Evolutionary conservation across 2,329 filamentous ascomycete genomes (phyloP).

Genomic region (Pseudocercospora crystallina): DNA sequence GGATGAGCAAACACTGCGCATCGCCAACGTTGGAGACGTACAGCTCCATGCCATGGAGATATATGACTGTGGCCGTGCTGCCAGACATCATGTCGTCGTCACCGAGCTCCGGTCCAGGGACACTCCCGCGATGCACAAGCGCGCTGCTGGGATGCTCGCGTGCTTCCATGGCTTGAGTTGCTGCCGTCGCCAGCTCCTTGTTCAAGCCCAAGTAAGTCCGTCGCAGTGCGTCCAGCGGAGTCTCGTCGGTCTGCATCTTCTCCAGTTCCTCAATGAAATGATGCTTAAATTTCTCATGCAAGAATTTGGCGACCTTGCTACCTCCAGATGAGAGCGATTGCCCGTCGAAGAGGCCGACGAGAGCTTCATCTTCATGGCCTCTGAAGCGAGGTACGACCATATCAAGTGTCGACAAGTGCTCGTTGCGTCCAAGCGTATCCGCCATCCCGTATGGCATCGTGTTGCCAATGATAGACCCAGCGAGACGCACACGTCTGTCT

Average conservation of each 20-base stretch:
- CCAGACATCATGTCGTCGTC: constrained; percentile 89
- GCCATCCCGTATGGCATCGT: constrained; percentile 92
- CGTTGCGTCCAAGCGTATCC: constrained; percentile 86
- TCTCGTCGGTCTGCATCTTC: constrained; percentile 65
- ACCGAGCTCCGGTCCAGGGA: constrained; percentile 72
- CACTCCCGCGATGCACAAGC: constrained; percentile 67
- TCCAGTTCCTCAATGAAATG: constrained; percentile 82
- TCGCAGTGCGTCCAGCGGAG: constrained; percentile 76
- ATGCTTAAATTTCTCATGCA: constrained; percentile 92
- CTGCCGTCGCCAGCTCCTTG: constrained; percentile 86
- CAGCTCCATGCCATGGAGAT: constrained; percentile 83
- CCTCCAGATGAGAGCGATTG: constrained; percentile 85
- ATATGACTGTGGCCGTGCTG: constrained; percentile 87
- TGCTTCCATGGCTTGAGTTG: constrained; percentile 77
- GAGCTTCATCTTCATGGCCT: constrained; percentile 82
- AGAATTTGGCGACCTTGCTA: constrained; percentile 91
- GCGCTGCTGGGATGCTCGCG: constrained; percentile 53
- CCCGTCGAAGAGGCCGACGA: constrained; percentile 95
- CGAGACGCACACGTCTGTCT: constrained; percentile 92
- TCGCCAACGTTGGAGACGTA: constrained; percentile 96
- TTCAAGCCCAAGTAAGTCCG: constrained; percentile 86
- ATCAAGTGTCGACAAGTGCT: constrained; percentile 93
- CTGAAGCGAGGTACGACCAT: constrained; percentile 92
- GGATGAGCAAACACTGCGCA: constrained; percentile 91
- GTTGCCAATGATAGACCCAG: constrained; percentile 85